Evolutionary conservation across 805 yeast species (phyloP).

Genomic region (Yamadazyma paraphyllophila): DNA sequence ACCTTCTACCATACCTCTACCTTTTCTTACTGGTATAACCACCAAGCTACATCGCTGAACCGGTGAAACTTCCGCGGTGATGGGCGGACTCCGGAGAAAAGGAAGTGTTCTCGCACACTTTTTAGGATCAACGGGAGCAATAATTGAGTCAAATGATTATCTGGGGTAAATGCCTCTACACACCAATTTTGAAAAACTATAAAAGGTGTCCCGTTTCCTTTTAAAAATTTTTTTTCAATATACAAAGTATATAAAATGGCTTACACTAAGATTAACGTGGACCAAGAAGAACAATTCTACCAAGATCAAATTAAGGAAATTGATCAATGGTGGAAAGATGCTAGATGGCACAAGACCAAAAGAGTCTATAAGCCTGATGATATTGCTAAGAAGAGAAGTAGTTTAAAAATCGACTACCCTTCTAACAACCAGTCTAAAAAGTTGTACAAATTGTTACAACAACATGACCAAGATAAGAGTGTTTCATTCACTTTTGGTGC

Average conservation of each 20-base stretch:
- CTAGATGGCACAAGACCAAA: slow-evolving; percentile 87
- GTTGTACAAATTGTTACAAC: slow-evolving; percentile 63
- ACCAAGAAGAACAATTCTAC: slow-evolving; percentile 62
- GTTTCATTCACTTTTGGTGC: slow-evolving; percentile 93
- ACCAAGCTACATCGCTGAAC: neutral
- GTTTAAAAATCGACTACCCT: slow-evolving; percentile 70
- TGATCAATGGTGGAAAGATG: slow-evolving; percentile 88
- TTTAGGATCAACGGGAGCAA: slow-evolving; percentile 14
- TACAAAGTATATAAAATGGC: slow-evolving; percentile 30
- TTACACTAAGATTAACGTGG: slow-evolving; percentile 56
- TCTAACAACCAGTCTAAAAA: slow-evolving; percentile 80
- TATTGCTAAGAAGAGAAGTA: slow-evolving; percentile 85
- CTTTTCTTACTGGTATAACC: no score
- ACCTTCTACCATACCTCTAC: no score
- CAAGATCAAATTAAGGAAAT: slow-evolving; percentile 70
- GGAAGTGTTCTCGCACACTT: neutral
- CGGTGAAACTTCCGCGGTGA: no score
- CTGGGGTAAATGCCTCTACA: slow-evolving; percentile 10
- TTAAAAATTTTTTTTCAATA: slow-evolving; percentile 2
- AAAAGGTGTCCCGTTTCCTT: slow-evolving; percentile 2
- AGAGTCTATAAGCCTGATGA: slow-evolving; percentile 87
- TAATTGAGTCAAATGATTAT: slow-evolving; percentile 8
- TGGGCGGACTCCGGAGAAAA: neutral
- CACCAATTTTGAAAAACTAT: slow-evolving; percentile 6
- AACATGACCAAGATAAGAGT: slow-evolving; percentile 71